Percentiles rank a stretch among this genome's conserved stretches.
Evolutionary conservation across 2,329 filamentous ascomycete genomes (phyloP).

Genomic region (Arthrinium puccinioides): DNA sequence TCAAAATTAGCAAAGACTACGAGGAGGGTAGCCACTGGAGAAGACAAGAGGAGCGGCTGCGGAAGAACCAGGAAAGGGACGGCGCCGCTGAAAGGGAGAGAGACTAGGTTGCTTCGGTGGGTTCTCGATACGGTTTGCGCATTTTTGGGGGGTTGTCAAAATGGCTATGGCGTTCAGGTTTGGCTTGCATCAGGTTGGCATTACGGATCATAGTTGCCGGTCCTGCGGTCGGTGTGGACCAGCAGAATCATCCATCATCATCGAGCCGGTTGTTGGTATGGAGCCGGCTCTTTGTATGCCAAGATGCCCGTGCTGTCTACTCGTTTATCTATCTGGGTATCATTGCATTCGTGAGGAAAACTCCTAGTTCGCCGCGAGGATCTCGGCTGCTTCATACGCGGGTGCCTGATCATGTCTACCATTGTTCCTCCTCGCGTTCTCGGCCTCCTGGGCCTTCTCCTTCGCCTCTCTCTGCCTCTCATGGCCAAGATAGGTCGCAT

Average conservation of each 20-base stretch:
- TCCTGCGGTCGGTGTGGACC: background rate
- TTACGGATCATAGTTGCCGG: background rate
- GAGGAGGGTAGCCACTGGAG: conserved; percentile 83
- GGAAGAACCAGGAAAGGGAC: conserved; percentile 34
- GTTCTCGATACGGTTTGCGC: background rate
- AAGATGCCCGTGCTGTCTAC: conserved; percentile 8
- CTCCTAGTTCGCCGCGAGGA: conserved; percentile 46
- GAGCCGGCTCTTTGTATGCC: background rate
- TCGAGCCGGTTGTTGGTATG: no score
- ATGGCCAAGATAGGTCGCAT: conserved; percentile 48
- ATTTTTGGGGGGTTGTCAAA: conserved; percentile 10
- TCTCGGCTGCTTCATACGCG: conserved; percentile 47
- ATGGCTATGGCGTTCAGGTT: conserved; percentile 10
- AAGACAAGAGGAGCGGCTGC: conserved; percentile 66
- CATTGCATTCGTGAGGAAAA: conserved; percentile 7
- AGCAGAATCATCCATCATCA: no score
- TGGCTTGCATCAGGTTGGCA: conserved; percentile 1
- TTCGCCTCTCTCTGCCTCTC: conserved; percentile 40
- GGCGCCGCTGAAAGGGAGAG: conserved; percentile 1
- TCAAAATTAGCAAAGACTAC: conserved; percentile 81
- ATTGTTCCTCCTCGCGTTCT: conserved; percentile 32
- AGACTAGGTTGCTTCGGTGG: background rate
- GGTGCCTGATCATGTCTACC: conserved; percentile 38
- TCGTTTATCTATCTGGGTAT: conserved; percentile 17
- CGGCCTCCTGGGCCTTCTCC: conserved; percentile 33